phyloP scores from a whole-genome alignment of 495 filamentous ascomycete genomes.

The Aspergillus mulundensis region DNA sequence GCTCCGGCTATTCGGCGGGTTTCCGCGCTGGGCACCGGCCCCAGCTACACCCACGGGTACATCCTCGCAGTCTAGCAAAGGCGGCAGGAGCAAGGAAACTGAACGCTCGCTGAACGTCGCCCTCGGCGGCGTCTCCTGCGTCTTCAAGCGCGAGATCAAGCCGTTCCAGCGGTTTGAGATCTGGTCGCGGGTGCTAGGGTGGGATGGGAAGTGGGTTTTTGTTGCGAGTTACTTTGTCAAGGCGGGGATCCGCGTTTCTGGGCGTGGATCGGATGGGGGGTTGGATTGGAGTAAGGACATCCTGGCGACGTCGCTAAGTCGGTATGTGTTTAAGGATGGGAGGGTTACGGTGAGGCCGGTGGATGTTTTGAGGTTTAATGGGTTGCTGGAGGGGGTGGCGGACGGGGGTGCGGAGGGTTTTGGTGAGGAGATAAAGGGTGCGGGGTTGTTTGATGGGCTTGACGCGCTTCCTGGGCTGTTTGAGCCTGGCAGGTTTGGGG shows the following conservation, averaged over 20 bases:
- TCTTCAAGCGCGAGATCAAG: constrained; percentile 66
- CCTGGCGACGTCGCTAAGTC: constrained; percentile 55
- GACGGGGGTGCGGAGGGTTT: background rate
- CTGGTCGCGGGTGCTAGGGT: constrained; percentile 64
- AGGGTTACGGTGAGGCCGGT: constrained; percentile 74
- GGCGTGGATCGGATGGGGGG: constrained; percentile 17
- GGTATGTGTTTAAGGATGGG: constrained; percentile 80
- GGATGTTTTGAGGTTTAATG: constrained; percentile 50
- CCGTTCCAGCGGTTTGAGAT: constrained; percentile 69
- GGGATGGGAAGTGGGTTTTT: constrained; percentile 73
- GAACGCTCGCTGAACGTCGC: constrained; percentile 21
- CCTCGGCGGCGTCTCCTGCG: constrained; percentile 64
- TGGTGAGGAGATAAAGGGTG: background rate
- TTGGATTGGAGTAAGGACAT: background rate
- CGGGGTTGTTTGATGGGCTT: background rate
- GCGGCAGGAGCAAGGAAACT: background rate
- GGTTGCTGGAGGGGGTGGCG: background rate
- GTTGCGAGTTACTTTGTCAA: constrained; percentile 61
- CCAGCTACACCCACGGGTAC: too few relatives aligned
- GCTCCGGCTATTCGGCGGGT: constrained; percentile 11
- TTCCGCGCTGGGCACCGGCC: too few relatives aligned
- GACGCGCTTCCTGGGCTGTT: background rate
- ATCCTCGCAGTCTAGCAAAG: too few relatives aligned
- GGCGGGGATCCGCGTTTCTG: too few relatives aligned
- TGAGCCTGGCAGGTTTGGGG: background rate